phyloP scores from a whole-genome alignment of 2,329 filamentous ascomycete genomes.

The Corinectria fuckeliana region DNA sequence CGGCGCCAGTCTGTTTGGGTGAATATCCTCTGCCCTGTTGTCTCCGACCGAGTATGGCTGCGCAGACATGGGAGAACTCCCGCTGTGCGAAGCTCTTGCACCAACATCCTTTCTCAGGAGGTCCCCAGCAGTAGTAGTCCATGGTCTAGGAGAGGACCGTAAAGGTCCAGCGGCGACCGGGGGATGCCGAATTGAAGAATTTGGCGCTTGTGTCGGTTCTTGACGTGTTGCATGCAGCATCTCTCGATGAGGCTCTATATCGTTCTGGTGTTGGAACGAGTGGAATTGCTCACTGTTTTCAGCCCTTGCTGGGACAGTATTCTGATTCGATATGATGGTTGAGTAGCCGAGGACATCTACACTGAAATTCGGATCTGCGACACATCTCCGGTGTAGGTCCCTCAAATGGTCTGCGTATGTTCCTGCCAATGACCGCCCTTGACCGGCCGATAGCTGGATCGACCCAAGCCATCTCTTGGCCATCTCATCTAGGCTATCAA shows the following conservation, averaged over 20 bases:
- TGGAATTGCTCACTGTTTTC: neutral
- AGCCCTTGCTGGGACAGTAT: neutral
- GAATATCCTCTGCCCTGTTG: neutral
- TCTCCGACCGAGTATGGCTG: neutral
- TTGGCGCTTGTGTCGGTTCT: neutral
- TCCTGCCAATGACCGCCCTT: neutral
- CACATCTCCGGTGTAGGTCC: conserved; percentile 5
- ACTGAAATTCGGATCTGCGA: conserved; percentile 5
- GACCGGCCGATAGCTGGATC: neutral
- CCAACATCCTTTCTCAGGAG: neutral
- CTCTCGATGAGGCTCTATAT: neutral
- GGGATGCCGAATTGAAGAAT: too few species aligned
- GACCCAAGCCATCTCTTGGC: conserved; percentile 9
- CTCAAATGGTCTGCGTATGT: conserved; percentile 14
- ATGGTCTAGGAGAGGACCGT: neutral
- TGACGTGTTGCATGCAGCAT: neutral
- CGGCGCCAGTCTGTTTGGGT: neutral
- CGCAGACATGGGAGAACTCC: neutral
- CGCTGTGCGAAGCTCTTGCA: neutral
- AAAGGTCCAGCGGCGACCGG: neutral
- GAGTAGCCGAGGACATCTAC: conserved; percentile 12
- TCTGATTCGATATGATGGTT: conserved; percentile 10
- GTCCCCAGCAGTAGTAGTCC: neutral
- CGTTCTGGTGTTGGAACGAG: neutral
- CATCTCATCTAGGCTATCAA: conserved; percentile 10